Base-by-base conservation (phyloP, 192 early-diverging fungal genomes). In the Physocladia obscura region DNA sequence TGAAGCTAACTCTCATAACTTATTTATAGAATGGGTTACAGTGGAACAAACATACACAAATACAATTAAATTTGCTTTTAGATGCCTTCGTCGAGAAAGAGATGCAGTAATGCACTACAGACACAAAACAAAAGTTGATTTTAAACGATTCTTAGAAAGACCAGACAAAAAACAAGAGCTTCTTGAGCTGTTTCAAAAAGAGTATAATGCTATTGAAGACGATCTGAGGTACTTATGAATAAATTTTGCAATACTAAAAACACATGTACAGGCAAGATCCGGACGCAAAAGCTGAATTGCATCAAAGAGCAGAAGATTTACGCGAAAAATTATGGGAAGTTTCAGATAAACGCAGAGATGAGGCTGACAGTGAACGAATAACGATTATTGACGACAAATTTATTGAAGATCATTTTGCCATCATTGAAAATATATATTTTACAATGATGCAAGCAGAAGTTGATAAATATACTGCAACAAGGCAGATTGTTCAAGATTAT, bases 281-380 rank as follows among this genome's bases (percentile, higher is more conserved):
- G 1, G 84, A 87, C 55, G 86, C 82, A 1, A 87, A 87, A 71
- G 80, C 82, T 4, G 86, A 87, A 49, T 69, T 87, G 15, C 86
- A 87, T 65, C 84, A 84, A 56, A 73, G 86, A n/a, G 77, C 80
- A 17, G 84, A 87, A 55, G 86, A 87, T 56, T 71, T 87, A 57
- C 70, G 86, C 37, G 86, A 87, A 54, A 79, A 77, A 49, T 71
- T 87, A 17, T 87, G 86, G 86, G 86, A 85, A 2, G 69, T 87
- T 55, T 79, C 80, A 29, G 86, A 87, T 56, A 78, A 74, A 58
- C 71, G 84, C 17, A 74, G 77, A 40, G 84, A 87, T 40, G 84
- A 87, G 58, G 86, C 86, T 27, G 86, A 87, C 49, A 57, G 73
- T n/a, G 86, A 87, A 64, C 52, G 84, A 30, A 32, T 79, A 8